Percentiles rank a stretch among this genome's conserved stretches.
phyloP scores from a whole-genome alignment of 169 alveolate species.

The Eimeria praecox region DNA sequence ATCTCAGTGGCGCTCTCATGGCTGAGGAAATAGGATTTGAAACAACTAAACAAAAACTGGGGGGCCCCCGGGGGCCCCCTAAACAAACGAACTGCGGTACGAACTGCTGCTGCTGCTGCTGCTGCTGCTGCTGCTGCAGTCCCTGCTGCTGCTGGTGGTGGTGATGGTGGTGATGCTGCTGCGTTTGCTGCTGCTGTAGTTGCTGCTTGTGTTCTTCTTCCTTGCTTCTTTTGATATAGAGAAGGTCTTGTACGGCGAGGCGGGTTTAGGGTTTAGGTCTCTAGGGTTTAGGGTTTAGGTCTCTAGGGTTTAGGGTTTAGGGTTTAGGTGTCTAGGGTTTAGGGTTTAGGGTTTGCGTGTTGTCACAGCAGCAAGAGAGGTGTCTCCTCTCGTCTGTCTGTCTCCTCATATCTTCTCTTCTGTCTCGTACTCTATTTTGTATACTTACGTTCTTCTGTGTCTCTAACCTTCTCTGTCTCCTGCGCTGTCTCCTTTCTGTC shows the following conservation, averaged over 20 bases:
- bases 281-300: no score
- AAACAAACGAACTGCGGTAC: not conserved
- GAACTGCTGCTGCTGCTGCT: not conserved
- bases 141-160: no score
- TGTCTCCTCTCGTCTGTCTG: not conserved
- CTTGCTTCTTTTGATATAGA: no score
- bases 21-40: not conserved
- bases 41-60: not conserved
- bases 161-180: not conserved
- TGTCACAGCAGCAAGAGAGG: no score
- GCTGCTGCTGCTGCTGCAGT: not conserved
- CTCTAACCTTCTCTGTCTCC: not conserved
- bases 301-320: no score
- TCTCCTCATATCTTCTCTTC: not conserved
- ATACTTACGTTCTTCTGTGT: not conserved
- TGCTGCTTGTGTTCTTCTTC: no score
- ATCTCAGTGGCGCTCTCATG: conserved; percentile 1
- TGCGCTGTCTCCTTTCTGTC: no score
- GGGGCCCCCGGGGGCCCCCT: not conserved
- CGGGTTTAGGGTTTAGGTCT: not conserved
- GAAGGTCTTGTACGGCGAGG: no score
- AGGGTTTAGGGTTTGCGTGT: no score
- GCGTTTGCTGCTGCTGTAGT: not conserved
- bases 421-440: not conserved
- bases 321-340: no score